Conservation (phyloP, 2,329 filamentous ascomycete species). For the Epichloe glyceriae region DNA sequence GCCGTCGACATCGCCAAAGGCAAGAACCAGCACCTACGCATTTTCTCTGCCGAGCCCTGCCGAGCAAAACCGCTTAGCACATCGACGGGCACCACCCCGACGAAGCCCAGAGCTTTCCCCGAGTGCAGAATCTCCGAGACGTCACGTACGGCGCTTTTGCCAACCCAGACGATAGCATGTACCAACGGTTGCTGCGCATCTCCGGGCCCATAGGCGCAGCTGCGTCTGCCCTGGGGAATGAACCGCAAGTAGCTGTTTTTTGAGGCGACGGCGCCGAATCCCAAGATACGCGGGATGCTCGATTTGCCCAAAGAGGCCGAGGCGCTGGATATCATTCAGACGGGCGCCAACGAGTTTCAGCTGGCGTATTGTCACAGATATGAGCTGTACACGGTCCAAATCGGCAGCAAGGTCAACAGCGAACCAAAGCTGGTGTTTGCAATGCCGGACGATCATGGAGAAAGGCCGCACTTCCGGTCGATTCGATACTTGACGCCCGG, state of each 20-base stretch:
- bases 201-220: slow-evolving; percentile 60
- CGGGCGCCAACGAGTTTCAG: slow-evolving; percentile 48
- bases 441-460: slow-evolving; percentile 34
- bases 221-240: slow-evolving; percentile 63
- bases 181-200: slow-evolving; percentile 47
- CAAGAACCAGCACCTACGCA: slow-evolving; percentile 73
- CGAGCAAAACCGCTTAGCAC: slow-evolving; percentile 17
- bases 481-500: slow-evolving; percentile 45
- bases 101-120: slow-evolving; percentile 7
- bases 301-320: slow-evolving; percentile 45
- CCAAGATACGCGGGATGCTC: slow-evolving; percentile 35
- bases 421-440: slow-evolving; percentile 43
- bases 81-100: slow-evolving; percentile 13
- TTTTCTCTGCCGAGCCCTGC: slow-evolving; percentile 47
- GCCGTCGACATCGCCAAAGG: slow-evolving; percentile 57
- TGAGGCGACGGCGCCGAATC: slow-evolving; percentile 37
- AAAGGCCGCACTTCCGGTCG: slow-evolving; percentile 40
- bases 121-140: slow-evolving; percentile 35
- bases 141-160: slow-evolving; percentile 41
- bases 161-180: slow-evolving; percentile 35
- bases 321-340: slow-evolving; percentile 57
- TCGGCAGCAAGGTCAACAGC: slow-evolving; percentile 34
- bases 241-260: slow-evolving; percentile 77
- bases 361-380: slow-evolving; percentile 69
- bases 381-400: slow-evolving; percentile 55